These are phyloP conservation scores for Trametes sp. DNA, from an alignment of 1,284 basidiomycete species.

Conservation along the genomic window DNA sequence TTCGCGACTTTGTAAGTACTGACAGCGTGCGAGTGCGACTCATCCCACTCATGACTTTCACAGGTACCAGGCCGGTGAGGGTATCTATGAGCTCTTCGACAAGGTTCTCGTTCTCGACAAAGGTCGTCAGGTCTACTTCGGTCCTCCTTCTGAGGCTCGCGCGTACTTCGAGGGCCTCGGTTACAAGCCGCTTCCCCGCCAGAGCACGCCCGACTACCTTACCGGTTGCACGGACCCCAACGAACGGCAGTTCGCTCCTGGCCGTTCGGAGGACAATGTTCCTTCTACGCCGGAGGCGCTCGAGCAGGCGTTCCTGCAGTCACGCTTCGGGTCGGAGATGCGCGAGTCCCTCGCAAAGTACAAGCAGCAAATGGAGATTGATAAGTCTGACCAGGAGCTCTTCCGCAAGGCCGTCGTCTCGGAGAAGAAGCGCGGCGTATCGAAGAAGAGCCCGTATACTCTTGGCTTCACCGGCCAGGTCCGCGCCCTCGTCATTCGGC, in stretches of 20 bases:
- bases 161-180: slow-evolving; percentile 83
- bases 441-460: slow-evolving; percentile 88
- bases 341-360: slow-evolving; percentile 65
- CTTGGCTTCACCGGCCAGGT: slow-evolving; percentile 83
- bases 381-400: slow-evolving; percentile 72
- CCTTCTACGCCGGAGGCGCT: slow-evolving; percentile 80
- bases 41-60: background rate
- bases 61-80: slow-evolving; percentile 86
- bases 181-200: slow-evolving; percentile 75
- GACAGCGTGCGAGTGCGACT: background rate
- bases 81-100: slow-evolving; percentile 72
- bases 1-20: slow-evolving; percentile 75
- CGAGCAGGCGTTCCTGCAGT: slow-evolving; percentile 72
- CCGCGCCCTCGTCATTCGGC: slow-evolving; percentile 73
- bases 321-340: slow-evolving; percentile 58
- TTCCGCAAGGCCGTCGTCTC: slow-evolving; percentile 81
- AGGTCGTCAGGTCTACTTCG: slow-evolving; percentile 87
- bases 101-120: slow-evolving; percentile 77
- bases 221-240: slow-evolving; percentile 85
- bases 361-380: slow-evolving; percentile 67
- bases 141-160: slow-evolving; percentile 74
- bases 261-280: slow-evolving; percentile 67
- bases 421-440: slow-evolving; percentile 86
- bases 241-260: slow-evolving; percentile 85
- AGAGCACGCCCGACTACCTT: slow-evolving; percentile 82